Evolutionary conservation across 345 rosid genomes (phyloP).

Genomic region (Citrus medica): DNA sequence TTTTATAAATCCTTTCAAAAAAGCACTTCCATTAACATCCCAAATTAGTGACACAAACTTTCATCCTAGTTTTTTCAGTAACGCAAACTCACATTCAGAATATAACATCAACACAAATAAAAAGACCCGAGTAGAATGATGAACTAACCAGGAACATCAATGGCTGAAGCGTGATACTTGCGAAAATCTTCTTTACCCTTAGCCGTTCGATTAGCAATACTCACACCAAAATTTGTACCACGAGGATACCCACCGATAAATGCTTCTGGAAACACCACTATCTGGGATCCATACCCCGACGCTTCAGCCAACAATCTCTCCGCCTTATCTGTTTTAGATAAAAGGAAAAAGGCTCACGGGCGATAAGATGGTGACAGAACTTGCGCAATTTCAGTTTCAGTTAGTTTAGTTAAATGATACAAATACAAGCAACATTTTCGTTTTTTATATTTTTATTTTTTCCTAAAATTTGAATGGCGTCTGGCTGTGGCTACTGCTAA

Average conservation of each 20-base stretch:
- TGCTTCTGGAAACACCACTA: constrained; percentile 97
- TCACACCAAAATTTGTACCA: constrained; percentile 78
- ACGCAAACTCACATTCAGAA: too few relatives aligned
- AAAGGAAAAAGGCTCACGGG: too few relatives aligned
- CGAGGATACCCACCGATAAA: constrained; percentile 93
- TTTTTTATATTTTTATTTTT: not conserved
- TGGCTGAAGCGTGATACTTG: constrained; percentile 79
- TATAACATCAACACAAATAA: too few relatives aligned
- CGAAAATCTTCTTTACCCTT: constrained; percentile 87
- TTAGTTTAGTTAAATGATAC: too few relatives aligned
- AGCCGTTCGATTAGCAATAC: constrained; percentile 64
- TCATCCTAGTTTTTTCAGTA: too few relatives aligned
- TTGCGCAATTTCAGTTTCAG: too few relatives aligned
- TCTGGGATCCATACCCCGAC: constrained; percentile 70
- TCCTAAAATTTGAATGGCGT: too few relatives aligned
- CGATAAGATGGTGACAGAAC: too few relatives aligned
- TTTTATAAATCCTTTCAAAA: too few relatives aligned
- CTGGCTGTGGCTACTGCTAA: not conserved
- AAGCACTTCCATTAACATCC: too few relatives aligned
- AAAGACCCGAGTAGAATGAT: too few relatives aligned
- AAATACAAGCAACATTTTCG: not conserved
- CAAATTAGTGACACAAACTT: too few relatives aligned
- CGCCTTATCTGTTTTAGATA: constrained; percentile 57
- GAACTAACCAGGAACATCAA: constrained; percentile 73
- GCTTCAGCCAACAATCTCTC: constrained; percentile 89